Percentiles rank a stretch among this genome's conserved stretches.
Evolutionary conservation across 345 rosid genomes (phyloP).

Genomic region (Eutrema heterophyllum): DNA sequence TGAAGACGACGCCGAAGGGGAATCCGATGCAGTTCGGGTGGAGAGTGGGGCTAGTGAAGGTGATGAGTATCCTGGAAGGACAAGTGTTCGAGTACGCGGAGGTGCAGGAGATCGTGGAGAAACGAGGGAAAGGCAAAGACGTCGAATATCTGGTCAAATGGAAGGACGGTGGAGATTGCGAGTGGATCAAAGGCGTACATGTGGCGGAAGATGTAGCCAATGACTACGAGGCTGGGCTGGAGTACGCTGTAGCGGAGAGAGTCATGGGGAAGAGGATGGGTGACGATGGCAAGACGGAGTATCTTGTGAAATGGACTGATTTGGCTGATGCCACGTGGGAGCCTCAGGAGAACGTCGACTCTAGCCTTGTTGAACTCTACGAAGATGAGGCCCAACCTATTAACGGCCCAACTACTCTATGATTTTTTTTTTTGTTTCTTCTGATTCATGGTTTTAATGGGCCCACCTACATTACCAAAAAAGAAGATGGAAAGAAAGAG

Average conservation of each 20-base stretch:
- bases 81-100: conserved; percentile 70
- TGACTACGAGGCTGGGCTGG: conserved; percentile 81
- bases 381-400: conserved; percentile 29
- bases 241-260: conserved; percentile 77
- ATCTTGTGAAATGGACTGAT: conserved; percentile 77
- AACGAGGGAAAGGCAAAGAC: conserved; percentile 66
- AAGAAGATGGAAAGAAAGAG: too few species aligned
- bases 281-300: conserved; percentile 58
- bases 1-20: conserved; percentile 74
- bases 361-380: conserved; percentile 52
- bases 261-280: conserved; percentile 59
- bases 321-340: conserved; percentile 89
- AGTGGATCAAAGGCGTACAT: conserved; percentile 60
- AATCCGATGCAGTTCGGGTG: conserved; percentile 71
- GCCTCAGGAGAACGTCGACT: conserved; percentile 79
- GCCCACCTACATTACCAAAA: too few species aligned
- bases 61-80: conserved; percentile 45
- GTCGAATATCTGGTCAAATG: conserved; percentile 74
- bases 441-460: too few species aligned
- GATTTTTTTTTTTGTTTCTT: too few species aligned
- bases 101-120: conserved; percentile 76
- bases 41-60: conserved; percentile 73
- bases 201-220: conserved; percentile 68
- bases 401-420: neutral
- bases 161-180: conserved; percentile 77